Evolutionary conservation across 2,329 filamentous ascomycete species (phyloP), one percentile per base, ranked within the genome.

Genomic region (Sclerotinia sclerotiorum): DNA sequence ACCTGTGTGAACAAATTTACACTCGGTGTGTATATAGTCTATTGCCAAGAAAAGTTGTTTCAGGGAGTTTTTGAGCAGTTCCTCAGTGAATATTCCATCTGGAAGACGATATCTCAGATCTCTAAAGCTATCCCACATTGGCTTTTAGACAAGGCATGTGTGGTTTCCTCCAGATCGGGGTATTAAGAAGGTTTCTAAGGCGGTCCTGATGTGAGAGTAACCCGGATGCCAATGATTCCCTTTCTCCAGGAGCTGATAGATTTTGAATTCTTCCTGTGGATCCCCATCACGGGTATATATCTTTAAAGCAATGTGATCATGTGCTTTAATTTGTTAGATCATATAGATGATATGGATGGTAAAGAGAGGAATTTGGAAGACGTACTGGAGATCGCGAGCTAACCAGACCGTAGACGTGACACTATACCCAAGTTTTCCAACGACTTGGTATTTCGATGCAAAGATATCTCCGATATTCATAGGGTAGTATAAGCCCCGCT

Each of bases 181-280:
- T 42, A 42, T 42, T 42, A 42, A 3, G 39, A 42, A 42, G 39
- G 13, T 42, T 42, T 42, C 13, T 42, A 42, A 17, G 39, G 39
- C 39, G 4, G 13, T 5, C 39, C 39, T 42, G 39, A 42, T 17
- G 39, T 42, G 39, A 42, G 39, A 17, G 8, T 42, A 42, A 17
- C 39, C 39, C 15, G 39, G 39, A 1, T 42, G 39, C 39, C 39
- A 73, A 57, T 44, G 39, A 4, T 75, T 70, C 13, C 62, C 72
- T 57, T 39, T 56, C 27, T 75, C 73, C 2, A 83, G 79, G 13
- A 74, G 78, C 70, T 78, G 78, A 62, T 83, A 84, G n/a, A 82
- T 81, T 1, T 76, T 70, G 7, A 83, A 71, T 72, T 84, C 82
- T 54, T 68, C 69, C 21, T 48, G 49, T n/a, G 54, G 19, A 35